Percentiles rank a stretch among this genome's conserved stretches.
Conservation (phyloP, 2,329 filamentous ascomycete species). For the Erysiphe neolycopersici region DNA sequence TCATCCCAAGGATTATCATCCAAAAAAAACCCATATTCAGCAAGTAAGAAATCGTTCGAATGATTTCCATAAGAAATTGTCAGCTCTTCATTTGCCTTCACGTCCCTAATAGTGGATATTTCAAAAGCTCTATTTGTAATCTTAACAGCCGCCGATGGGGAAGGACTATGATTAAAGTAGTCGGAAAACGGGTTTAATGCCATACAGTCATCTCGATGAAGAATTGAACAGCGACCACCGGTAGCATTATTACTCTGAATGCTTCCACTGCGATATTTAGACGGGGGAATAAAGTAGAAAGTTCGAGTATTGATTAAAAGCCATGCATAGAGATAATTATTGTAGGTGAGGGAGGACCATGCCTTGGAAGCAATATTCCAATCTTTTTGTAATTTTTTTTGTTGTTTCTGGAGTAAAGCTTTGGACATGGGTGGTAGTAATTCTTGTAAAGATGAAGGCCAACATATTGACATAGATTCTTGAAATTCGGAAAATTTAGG, state of each 20-base stretch:
- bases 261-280: background rate
- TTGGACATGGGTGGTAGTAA: constrained; percentile 20
- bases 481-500: constrained; percentile 34
- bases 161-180: constrained; percentile 35
- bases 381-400: constrained; percentile 22
- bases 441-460: constrained; percentile 18
- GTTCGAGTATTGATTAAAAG: constrained; percentile 33
- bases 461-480: constrained; percentile 28
- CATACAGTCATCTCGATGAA: constrained; percentile 29
- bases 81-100: constrained; percentile 33
- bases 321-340: constrained; percentile 27
- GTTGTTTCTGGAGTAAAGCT: constrained; percentile 26
- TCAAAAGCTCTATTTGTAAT: background rate
- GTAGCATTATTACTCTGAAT: background rate
- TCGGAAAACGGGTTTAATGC: constrained; percentile 47
- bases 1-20: constrained; percentile 11
- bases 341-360: constrained; percentile 16
- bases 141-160: constrained; percentile 9
- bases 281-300: constrained; percentile 23
- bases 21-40: constrained; percentile 26
- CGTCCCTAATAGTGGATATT: constrained; percentile 22
- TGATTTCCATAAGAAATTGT: constrained; percentile 44
- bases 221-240: constrained; percentile 7
- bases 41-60: constrained; percentile 43
- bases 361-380: constrained; percentile 19